Base-by-base conservation (phyloP, 2,329 filamentous ascomycete genomes). In the Sclerotinia trifoliorum region DNA sequence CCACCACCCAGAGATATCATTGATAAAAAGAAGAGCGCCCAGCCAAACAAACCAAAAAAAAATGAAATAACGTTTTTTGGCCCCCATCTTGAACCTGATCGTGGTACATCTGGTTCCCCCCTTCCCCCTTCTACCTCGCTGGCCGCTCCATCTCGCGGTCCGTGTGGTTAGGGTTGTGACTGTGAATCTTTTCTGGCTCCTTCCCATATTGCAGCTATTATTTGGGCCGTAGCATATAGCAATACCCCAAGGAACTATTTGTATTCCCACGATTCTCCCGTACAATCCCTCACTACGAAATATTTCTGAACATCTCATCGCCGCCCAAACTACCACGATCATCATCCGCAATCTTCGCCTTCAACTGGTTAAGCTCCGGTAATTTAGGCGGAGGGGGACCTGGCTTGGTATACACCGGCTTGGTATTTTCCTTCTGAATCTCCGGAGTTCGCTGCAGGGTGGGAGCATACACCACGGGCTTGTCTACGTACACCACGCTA, bases 291-390 rank as follows among this genome's bases (percentile, higher is more conserved):
- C 32, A 57, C 67, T 74, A 77, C 71, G 76, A 77, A 66, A 78
- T 78, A 70, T 78, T 76, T 68, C 77, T 78, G 68, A 78, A 78
- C 73, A 78, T 72, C n/a, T 78, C 77, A 21, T 72, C 75, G 6
- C 68, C 77, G 10, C 76, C 77, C 29, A 78, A 66, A 52, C 74
- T 75, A 49, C 75, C 75, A 55, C 73, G 73, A 65, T 75, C 74
- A 62, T 73, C 70, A 35, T 74, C 72, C 13, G 68, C 66, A 63
- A 78, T 73, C 68, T 73, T 74, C 21, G 75, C 73, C 69, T 74
- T 75, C 66, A 78, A 72, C 58, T 76, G 73, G 65, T 73, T 75
- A 67, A 78, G 70, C 67, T 78, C 76, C 26, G 77, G 77, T 42
- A 78, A 67, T 64, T 72, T 78, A 48, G 77, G 77, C 52, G 77